phyloP scores from a whole-genome alignment of 495 filamentous ascomycete species.

The Penicillium cataractarum region DNA sequence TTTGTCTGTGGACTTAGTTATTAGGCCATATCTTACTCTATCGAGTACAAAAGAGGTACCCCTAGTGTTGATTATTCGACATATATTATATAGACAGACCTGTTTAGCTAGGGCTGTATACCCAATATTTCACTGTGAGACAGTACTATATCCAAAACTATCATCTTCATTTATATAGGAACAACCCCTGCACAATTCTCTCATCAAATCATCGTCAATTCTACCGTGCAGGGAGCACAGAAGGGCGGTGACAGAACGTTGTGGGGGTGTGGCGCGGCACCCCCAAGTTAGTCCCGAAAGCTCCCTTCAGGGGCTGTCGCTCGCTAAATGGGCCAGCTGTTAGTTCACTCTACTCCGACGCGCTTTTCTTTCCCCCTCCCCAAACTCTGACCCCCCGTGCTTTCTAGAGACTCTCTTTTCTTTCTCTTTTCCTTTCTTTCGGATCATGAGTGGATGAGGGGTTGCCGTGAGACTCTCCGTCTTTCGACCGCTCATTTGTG shows the following conservation, averaged over 20 bases:
- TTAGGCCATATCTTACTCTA: too few relatives aligned
- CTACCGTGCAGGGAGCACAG: neutral
- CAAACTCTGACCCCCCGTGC: neutral
- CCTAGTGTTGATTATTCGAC: too few relatives aligned
- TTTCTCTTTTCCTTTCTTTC: conserved; percentile 24
- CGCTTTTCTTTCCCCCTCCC: conserved; percentile 26
- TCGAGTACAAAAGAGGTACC: too few relatives aligned
- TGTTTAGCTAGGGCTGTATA: neutral
- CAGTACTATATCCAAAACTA: neutral
- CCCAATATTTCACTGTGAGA: too few relatives aligned
- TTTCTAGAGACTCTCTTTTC: conserved; percentile 7
- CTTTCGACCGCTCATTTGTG: conserved; percentile 31
- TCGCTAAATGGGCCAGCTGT: conserved; percentile 47
- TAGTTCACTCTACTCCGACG: conserved; percentile 25
- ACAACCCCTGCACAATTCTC: neutral
- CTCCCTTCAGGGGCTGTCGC: conserved; percentile 45
- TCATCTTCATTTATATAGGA: neutral
- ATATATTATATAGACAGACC: neutral
- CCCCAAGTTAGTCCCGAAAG: conserved; percentile 38
- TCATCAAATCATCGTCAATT: neutral
- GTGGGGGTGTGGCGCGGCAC: conserved; percentile 44
- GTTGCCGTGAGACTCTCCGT: conserved; percentile 31
- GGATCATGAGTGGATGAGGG: conserved; percentile 37
- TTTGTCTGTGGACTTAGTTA: neutral
- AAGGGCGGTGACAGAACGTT: conserved; percentile 36